Percentiles rank a stretch among this genome's conserved stretches.
These are phyloP conservation scores for Gaertneriomyces sp. DNA, from an alignment of 192 early-diverging fungal species.

Conservation along the genomic window DNA sequence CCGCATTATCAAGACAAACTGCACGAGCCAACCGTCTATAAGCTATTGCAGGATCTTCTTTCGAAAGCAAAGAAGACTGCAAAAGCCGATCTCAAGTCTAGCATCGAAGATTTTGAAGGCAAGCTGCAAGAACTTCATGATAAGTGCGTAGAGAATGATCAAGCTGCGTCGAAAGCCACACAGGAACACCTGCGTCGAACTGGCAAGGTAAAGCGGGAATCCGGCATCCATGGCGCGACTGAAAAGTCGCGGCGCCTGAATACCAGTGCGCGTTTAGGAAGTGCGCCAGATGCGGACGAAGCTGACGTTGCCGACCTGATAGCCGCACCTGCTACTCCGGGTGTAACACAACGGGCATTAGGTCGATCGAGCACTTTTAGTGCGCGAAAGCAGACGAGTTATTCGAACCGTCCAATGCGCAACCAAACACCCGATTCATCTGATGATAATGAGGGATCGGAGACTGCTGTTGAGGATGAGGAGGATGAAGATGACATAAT, in stretches of 20 bases:
- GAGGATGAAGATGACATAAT: neutral
- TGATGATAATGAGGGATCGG: too few relatives aligned
- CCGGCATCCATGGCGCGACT: neutral
- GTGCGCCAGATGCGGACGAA: neutral
- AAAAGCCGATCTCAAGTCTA: constrained; percentile 73
- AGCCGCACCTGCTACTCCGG: too few relatives aligned
- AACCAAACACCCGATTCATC: too few relatives aligned
- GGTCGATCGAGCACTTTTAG: too few relatives aligned
- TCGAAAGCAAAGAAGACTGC: constrained; percentile 69
- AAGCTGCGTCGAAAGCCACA: constrained; percentile 17
- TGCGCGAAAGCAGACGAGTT: too few relatives aligned
- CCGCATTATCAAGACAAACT: constrained; percentile 90
- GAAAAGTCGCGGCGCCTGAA: neutral
- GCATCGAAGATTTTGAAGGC: constrained; percentile 82
- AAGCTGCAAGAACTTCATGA: constrained; percentile 72
- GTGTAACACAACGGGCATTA: too few relatives aligned
- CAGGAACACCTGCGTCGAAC: constrained; percentile 1
- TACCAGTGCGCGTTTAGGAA: neutral
- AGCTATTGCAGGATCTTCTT: constrained; percentile 83
- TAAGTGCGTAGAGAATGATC: constrained; percentile 63
- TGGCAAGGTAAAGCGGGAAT: neutral
- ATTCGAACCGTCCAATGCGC: too few relatives aligned
- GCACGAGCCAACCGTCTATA: constrained; percentile 76
- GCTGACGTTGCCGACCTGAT: neutral
- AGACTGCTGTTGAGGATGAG: neutral